phyloP scores from a whole-genome alignment of 331 rosid genomes.

The Dryas integrifolia region DNA sequence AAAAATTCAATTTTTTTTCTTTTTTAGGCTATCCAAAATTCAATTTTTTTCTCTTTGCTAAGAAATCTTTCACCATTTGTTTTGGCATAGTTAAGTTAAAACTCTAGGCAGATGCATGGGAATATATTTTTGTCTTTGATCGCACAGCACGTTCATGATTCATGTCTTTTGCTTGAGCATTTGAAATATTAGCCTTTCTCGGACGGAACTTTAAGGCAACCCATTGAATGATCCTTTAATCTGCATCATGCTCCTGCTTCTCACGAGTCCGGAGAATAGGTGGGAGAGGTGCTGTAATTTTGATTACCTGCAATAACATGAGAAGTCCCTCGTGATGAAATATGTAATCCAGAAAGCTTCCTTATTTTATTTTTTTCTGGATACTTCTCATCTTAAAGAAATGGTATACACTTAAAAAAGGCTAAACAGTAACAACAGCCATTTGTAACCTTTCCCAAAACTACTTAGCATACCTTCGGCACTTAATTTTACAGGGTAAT shows the following conservation, averaged over 20 bases:
- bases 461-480: no score
- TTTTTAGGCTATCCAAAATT: neutral
- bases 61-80: neutral
- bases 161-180: neutral
- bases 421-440: no score
- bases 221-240: neutral
- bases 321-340: neutral
- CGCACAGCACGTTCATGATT: no score
- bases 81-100: neutral
- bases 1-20: neutral
- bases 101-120: neutral
- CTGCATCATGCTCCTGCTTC: slow-evolving; percentile 21
- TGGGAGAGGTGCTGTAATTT: slow-evolving; percentile 68
- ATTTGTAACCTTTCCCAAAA: no score
- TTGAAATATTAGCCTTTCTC: no score
- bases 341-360: neutral
- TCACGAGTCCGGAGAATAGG: slow-evolving; percentile 41
- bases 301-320: slow-evolving; percentile 44
- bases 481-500: no score
- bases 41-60: neutral
- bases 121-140: no score
- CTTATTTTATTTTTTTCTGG: no score
- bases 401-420: no score
- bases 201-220: neutral
- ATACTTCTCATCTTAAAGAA: no score